Conservation (phyloP, 2,329 filamentous ascomycete genomes). For the Neopestalotiopsis sp. region DNA sequence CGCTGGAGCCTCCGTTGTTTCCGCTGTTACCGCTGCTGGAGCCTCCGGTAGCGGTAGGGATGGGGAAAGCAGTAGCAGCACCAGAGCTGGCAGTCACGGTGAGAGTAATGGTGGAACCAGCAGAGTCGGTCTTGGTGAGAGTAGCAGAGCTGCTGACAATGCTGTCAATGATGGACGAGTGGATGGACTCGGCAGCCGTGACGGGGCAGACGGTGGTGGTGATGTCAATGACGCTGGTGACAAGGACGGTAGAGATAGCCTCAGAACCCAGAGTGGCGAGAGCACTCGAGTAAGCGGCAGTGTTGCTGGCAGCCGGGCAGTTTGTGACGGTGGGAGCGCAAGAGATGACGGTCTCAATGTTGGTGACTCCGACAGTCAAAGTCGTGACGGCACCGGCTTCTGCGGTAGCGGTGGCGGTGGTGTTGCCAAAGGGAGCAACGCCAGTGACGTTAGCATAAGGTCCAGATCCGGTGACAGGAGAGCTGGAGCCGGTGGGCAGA, state of each 20-base stretch:
- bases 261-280: conserved; percentile 27
- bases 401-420: conserved; percentile 17
- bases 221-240: conserved; percentile 32
- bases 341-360: conserved; percentile 31
- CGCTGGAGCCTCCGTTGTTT: neutral
- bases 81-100: conserved; percentile 13
- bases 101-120: conserved; percentile 13
- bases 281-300: conserved; percentile 26
- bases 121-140: conserved; percentile 14
- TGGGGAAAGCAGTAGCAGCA: conserved; percentile 14
- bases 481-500: conserved; percentile 7
- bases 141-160: conserved; percentile 14
- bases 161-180: conserved; percentile 30
- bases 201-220: conserved; percentile 36
- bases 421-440: conserved; percentile 15
- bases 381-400: conserved; percentile 27
- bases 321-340: conserved; percentile 33
- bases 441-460: conserved; percentile 20
- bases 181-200: conserved; percentile 28
- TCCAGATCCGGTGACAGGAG: conserved; percentile 2
- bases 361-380: conserved; percentile 29
- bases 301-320: conserved; percentile 31
- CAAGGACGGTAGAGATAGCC: conserved; percentile 31
- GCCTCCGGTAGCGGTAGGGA: conserved; percentile 14
- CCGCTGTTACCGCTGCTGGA: neutral